Evolutionary conservation across 805 yeast genomes (phyloP).

Genomic region (Metschnikowia lachancei): DNA sequence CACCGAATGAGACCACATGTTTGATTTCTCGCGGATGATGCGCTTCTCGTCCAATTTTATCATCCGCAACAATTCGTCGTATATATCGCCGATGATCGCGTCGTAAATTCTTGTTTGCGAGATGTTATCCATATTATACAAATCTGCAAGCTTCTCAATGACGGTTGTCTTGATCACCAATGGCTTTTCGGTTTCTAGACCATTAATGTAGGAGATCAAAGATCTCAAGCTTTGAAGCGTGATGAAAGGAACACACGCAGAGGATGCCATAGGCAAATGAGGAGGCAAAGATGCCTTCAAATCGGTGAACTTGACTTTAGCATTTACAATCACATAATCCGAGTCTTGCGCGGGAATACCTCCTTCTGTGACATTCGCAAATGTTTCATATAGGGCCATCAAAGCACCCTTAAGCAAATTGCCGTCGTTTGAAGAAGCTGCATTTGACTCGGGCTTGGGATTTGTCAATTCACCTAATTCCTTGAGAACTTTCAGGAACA

Average conservation of each 20-base stretch:
- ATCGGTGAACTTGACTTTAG: conserved; percentile 62
- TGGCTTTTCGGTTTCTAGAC: conserved; percentile 24
- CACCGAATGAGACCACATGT: conserved; percentile 56
- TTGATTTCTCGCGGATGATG: conserved; percentile 43
- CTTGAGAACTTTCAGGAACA: conserved; percentile 27
- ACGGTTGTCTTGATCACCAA: conserved; percentile 39
- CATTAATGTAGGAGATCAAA: conserved; percentile 59
- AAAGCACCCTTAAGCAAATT: conserved; percentile 38
- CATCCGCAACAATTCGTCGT: conserved; percentile 53
- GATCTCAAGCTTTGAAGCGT: conserved; percentile 59
- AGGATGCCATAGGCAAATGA: conserved; percentile 48
- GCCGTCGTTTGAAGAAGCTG: conserved; percentile 15
- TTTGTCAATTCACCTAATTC: conserved; percentile 21
- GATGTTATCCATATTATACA: conserved; percentile 34
- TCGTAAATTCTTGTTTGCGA: conserved; percentile 49
- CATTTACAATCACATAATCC: conserved; percentile 63
- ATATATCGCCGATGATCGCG: conserved; percentile 52
- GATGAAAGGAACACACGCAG: conserved; percentile 53
- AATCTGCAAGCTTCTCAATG: conserved; percentile 40
- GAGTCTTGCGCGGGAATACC: conserved; percentile 15
- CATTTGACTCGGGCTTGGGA: conserved; percentile 3
- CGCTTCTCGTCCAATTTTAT: conserved; percentile 54
- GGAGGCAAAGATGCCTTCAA: conserved; percentile 54
- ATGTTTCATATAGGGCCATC: conserved; percentile 42
- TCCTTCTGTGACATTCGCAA: conserved; percentile 15